Percentiles rank a stretch among this genome's conserved stretches.
Conservation (phyloP, 2,329 filamentous ascomycete genomes). For the Exophiala sideris region DNA sequence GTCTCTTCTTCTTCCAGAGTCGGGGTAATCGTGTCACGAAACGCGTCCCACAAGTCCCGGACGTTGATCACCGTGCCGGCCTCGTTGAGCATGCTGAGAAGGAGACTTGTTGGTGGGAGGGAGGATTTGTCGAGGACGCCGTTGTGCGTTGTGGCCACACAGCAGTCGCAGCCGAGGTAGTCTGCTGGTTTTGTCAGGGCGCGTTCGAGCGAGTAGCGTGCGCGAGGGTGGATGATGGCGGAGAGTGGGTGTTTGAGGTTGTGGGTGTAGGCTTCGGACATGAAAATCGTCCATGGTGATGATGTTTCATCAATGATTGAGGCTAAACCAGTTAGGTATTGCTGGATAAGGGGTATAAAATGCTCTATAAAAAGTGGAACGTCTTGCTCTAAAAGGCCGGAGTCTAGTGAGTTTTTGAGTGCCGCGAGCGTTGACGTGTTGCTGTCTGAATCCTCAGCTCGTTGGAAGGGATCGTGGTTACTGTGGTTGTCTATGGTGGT, state of each 20-base stretch:
- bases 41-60: conserved; percentile 60
- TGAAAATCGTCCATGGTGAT: conserved; percentile 47
- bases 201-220: conserved; percentile 58
- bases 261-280: conserved; percentile 58
- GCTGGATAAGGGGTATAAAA: too few species aligned
- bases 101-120: conserved; percentile 57
- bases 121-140: conserved; percentile 41
- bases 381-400: neutral
- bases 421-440: neutral
- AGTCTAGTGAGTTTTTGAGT: neutral
- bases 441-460: neutral
- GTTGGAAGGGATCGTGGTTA: neutral
- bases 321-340: too few species aligned
- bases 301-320: neutral
- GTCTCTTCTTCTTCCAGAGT: conserved; percentile 32
- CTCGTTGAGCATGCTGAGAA: conserved; percentile 63
- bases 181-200: conserved; percentile 58
- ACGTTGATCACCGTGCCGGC: conserved; percentile 60
- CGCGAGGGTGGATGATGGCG: conserved; percentile 57
- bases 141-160: conserved; percentile 22
- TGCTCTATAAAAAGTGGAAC: too few species aligned
- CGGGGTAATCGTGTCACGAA: conserved; percentile 33
- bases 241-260: conserved; percentile 56
- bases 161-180: conserved; percentile 57
- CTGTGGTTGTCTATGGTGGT: neutral